Evolutionary conservation across 1,139 yeast species (phyloP), one percentile per base, ranked within the genome.

Genomic region (Scheffersomyces cryptocercus): DNA sequence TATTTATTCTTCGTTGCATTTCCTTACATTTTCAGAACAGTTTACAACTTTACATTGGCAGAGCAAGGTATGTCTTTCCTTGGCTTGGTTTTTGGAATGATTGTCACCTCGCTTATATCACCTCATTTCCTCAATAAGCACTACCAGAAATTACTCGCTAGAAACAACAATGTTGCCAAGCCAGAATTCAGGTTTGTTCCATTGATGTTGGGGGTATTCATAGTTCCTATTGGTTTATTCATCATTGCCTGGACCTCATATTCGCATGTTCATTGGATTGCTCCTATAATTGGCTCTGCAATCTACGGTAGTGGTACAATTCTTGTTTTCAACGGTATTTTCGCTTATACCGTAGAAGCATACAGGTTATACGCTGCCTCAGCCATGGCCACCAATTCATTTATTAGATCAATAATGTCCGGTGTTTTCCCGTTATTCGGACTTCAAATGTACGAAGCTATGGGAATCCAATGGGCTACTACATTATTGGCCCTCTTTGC

Each of bases 1-100:
- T 84, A 83, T 56, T 59, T 83, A 53, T 83, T 81, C 57, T 83
- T 84, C 52, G 81, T 82, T 36, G 78, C 87, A 3, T 77, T 81
- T 53, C 88, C 88, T 1, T 75, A 76, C 46, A 77, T 78, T 20
- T 81, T 77, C 54, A 53, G 60, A 10, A 68, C 69, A 4, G 75
- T 79, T 1, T 83, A 79, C 53, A 53, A 59, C 9, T 79, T 82
- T 52, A 51, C 57, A 10, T 59, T 70, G 9, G 52, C 54, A 29
- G 53, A 51, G 32, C 59, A 62, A 31, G 86, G 85, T 11, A 61
- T 81, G 43, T 64, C 84, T 1, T 83, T 81, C 52, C 41, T 81
- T 13, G 84, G 85, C 2, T 54, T 81, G 36, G 58, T 79, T 26
- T 56, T 69, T 4, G 88, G 88, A 7, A 69, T 77, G 64, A 41